Percentiles rank a stretch among this genome's conserved stretches.
Conservation (phyloP, 2,329 filamentous ascomycete species). For the Tolypocladium guangdongense region DNA sequence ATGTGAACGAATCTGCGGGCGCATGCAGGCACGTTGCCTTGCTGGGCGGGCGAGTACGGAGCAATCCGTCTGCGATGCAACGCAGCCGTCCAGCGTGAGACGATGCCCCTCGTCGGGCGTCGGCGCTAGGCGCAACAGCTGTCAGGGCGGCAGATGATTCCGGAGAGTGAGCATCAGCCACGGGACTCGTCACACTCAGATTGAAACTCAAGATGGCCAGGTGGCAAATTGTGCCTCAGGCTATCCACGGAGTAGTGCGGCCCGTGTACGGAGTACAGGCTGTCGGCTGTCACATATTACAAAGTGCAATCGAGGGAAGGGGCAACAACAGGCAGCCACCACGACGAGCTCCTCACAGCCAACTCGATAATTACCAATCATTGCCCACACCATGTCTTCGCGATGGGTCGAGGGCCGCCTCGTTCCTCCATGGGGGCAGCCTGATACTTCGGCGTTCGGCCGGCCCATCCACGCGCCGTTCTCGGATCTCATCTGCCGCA, state of each 20-base stretch:
- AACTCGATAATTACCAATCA: too few species aligned
- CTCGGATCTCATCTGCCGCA: not conserved
- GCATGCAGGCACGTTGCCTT: not conserved
- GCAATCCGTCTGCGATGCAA: too few species aligned
- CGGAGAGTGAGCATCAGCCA: not conserved
- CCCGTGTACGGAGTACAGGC: too few species aligned
- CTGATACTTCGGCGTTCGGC: not conserved
- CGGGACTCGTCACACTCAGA: not conserved
- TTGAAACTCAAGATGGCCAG: not conserved
- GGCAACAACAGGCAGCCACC: not conserved
- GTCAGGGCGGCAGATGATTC: not conserved
- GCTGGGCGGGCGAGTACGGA: too few species aligned
- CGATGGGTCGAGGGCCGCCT: not conserved
- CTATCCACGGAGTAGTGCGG: too few species aligned
- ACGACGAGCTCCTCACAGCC: not conserved
- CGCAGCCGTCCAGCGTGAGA: not conserved
- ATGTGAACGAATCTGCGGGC: not conserved
- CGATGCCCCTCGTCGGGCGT: not conserved
- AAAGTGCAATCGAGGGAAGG: too few species aligned
- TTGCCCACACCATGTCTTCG: not conserved
- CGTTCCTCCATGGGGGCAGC: too few species aligned
- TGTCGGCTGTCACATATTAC: too few species aligned
- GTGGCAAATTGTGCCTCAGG: not conserved
- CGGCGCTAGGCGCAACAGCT: not conserved
- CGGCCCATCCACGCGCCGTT: too few species aligned